Evolutionary conservation across 192 early-diverging fungal genomes (phyloP), one percentile per base, ranked within the genome.

Genomic region (Backusella morwellensis): DNA sequence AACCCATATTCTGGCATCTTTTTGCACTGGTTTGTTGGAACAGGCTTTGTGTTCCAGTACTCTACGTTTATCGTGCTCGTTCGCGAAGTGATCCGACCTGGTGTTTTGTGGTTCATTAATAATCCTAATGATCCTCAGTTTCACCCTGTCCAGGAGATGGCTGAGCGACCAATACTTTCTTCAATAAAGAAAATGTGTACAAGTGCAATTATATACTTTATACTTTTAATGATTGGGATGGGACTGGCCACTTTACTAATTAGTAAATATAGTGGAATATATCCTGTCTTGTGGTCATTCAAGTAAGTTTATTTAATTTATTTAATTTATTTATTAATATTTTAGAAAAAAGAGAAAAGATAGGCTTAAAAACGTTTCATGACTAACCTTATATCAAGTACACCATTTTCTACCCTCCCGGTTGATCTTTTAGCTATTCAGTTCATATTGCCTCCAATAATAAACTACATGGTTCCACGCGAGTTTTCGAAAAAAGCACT

Each of bases 71-170:
- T 98, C 1, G 76, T 90, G 29, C 84, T 89, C 36, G 92, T 93
- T 35, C 90, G 96, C 35, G 89, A 92, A 66, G 87, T 96, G 15
- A 88, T 98, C 36, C 91, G 98, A 1, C 93, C 93, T 1, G 98
- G 98, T 17, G 95, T 97, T 36, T 88, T 98, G 87, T 99, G 97
- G 97, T 98, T 98, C 80, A 95, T 99, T 63, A 91, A 95, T 56
- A 97, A 98, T 77, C 97, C 97, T 1, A 96, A 95, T 66, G 97
- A 98, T 81, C 94, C 94, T 14, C 88, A 93, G 54, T 96, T 97
- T 76, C 91, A 95, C 76, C 95, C 96, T 14, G 93, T 99, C 79
- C 91, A 92, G 50, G 98, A 99, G 75, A 96, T 99, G 52, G 73
- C 95, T 4, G 93, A 97, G 73, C 87, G 91, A 29, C 91, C 93